A percentile compares a stretch with the other conserved stretches of the same genome.
Evolutionary conservation across 768 basidiomycete genomes (phyloP).

Genomic region (Amanita subjunquillea): DNA sequence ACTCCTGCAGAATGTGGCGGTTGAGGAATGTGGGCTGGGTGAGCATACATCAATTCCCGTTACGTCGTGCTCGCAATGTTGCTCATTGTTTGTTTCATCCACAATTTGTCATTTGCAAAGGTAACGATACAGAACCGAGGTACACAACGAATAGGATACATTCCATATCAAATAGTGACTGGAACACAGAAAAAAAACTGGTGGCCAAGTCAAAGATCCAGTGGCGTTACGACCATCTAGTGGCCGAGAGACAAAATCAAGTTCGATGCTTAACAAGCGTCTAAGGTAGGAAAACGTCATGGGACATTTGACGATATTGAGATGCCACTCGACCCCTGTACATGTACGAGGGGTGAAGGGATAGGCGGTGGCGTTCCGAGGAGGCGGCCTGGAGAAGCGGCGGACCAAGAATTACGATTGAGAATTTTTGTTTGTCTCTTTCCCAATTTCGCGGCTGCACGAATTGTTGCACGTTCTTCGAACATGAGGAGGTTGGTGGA

Average conservation of each 20-base stretch:
- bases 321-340: neutral
- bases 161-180: neutral
- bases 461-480: constrained; percentile 32
- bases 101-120: neutral
- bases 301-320: neutral
- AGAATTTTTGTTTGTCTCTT: constrained; percentile 34
- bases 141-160: neutral
- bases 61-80: neutral
- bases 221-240: neutral
- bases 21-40: constrained; percentile 6
- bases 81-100: neutral
- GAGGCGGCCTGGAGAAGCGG: constrained; percentile 11
- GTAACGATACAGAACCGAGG: neutral
- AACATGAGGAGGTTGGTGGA: constrained; percentile 11
- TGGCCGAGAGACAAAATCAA: neutral
- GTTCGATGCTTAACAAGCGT: neutral
- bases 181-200: neutral
- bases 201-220: neutral
- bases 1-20: constrained; percentile 7
- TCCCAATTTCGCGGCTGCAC: constrained; percentile 41
- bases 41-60: constrained; percentile 3
- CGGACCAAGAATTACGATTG: constrained; percentile 41
- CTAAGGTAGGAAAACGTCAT: neutral
- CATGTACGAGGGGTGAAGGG: constrained; percentile 3
- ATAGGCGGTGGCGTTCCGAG: neutral